Percentiles rank a stretch among this genome's conserved stretches.
Evolutionary conservation across 805 yeast genomes (phyloP).

Genomic region (Wickerhamomyces tratensis): DNA sequence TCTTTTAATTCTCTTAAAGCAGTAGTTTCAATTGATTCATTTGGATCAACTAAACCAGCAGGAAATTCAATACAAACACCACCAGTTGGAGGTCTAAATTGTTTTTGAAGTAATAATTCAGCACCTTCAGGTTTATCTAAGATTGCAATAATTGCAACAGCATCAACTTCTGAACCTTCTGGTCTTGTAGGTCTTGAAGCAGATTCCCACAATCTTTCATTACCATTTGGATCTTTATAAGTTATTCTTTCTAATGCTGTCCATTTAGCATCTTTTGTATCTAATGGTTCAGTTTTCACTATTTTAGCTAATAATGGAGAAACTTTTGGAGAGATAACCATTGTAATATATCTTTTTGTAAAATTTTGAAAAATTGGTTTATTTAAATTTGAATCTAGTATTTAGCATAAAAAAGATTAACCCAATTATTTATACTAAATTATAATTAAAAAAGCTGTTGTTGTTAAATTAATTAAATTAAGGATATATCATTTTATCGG

Average conservation of each 20-base stretch:
- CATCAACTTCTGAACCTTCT: conserved; percentile 50
- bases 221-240: conserved; percentile 67
- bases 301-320: conserved; percentile 27
- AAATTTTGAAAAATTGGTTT: no score
- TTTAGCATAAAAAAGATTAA: no score
- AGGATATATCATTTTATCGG: no score
- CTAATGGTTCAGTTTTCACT: conserved; percentile 18
- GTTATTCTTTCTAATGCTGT: conserved; percentile 55
- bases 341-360: not conserved
- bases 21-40: conserved; percentile 66
- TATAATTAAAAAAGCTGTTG: no score
- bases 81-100: conserved; percentile 86
- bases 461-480: no score
- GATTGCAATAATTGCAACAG: conserved; percentile 82
- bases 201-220: conserved; percentile 78
- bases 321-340: conserved; percentile 17
- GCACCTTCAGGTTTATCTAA: conserved; percentile 41
- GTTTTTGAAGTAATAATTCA: conserved; percentile 61
- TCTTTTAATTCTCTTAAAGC: conserved; percentile 84
- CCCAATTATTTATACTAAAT: no score
- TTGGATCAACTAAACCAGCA: conserved; percentile 87
- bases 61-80: conserved; percentile 91
- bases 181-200: conserved; percentile 40
- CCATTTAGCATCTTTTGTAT: conserved; percentile 50
- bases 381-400: no score